phyloP scores from a whole-genome alignment of 495 filamentous ascomycete species.

The Barbatosphaeria neglecta region DNA sequence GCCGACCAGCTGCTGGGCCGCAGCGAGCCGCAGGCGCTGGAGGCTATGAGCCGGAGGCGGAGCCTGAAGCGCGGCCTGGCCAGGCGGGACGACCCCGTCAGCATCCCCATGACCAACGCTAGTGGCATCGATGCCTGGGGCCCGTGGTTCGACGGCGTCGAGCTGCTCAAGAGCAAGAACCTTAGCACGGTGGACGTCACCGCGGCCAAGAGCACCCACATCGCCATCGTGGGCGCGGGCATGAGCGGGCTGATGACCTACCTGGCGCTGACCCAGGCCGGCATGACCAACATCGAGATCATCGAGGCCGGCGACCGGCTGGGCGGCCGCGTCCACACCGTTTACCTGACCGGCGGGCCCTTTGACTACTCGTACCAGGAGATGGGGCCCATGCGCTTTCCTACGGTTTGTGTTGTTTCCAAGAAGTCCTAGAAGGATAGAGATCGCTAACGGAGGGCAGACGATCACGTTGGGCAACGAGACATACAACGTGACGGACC shows the following conservation, averaged over 20 bases:
- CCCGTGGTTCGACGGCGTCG: slow-evolving; percentile 61
- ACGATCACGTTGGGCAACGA: slow-evolving; percentile 41
- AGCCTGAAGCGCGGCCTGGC: slow-evolving; percentile 5
- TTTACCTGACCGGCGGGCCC: slow-evolving; percentile 47
- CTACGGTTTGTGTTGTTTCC: slow-evolving; percentile 17
- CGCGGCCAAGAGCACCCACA: slow-evolving; percentile 41
- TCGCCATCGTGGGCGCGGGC: slow-evolving; percentile 56
- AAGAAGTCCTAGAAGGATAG: background rate
- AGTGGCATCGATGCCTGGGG: slow-evolving; percentile 47
- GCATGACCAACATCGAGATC: slow-evolving; percentile 26
- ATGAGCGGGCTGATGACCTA: slow-evolving; percentile 55
- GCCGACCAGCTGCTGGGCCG: slow-evolving; percentile 26
- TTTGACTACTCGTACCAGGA: slow-evolving; percentile 64
- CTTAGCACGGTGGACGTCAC: slow-evolving; percentile 38
- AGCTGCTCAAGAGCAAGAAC: slow-evolving; percentile 44
- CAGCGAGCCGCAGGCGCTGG: slow-evolving; percentile 26
- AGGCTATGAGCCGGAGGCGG: slow-evolving; percentile 7
- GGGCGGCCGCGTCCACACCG: slow-evolving; percentile 47
- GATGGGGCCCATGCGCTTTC: slow-evolving; percentile 63
- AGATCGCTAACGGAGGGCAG: too few species aligned
- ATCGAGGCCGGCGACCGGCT: slow-evolving; percentile 27
- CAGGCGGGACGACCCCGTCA: slow-evolving; percentile 17
- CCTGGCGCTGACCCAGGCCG: slow-evolving; percentile 24
- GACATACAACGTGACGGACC: slow-evolving; percentile 43
- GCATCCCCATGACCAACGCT: slow-evolving; percentile 34